Evolutionary conservation across 768 basidiomycete species (phyloP).

Genomic region (Pleurotus giganteus): DNA sequence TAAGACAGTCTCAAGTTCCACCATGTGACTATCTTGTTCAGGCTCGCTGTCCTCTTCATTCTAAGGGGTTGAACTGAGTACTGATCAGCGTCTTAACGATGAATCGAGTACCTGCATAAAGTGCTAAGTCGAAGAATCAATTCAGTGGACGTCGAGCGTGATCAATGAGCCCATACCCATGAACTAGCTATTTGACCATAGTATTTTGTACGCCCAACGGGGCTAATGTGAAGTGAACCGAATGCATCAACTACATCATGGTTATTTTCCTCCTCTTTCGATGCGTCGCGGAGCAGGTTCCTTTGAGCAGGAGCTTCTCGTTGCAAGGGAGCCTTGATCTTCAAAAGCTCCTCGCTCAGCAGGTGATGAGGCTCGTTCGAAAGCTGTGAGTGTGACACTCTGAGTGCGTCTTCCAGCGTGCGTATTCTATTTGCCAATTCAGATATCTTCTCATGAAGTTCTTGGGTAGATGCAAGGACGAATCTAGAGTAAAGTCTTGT

Average conservation of each 20-base stretch:
- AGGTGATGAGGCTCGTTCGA: constrained; percentile 65
- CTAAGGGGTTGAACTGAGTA: constrained; percentile 29
- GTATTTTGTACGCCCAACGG: constrained; percentile 73
- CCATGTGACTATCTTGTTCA: constrained; percentile 45
- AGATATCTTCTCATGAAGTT: constrained; percentile 79
- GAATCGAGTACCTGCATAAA: constrained; percentile 60
- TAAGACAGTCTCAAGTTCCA: constrained; percentile 52
- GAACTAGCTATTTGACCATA: constrained; percentile 77
- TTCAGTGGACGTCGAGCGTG: constrained; percentile 4
- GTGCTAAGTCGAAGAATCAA: constrained; percentile 42
- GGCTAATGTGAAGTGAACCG: constrained; percentile 71
- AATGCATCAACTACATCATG: constrained; percentile 78
- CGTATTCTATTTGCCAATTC: constrained; percentile 72
- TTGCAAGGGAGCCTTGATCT: constrained; percentile 75
- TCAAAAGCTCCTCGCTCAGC: constrained; percentile 67
- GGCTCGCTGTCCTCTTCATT: constrained; percentile 61
- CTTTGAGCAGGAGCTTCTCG: constrained; percentile 51
- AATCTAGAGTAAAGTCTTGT: constrained; percentile 43
- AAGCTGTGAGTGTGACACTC: constrained; percentile 54
- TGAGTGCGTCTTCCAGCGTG: constrained; percentile 71
- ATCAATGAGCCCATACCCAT: constrained; percentile 48
- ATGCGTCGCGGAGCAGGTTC: constrained; percentile 29
- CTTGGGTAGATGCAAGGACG: constrained; percentile 76
- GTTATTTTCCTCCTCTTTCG: constrained; percentile 63
- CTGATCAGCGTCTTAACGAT: not conserved